phyloP scores from a whole-genome alignment of 306 rosid genomes.

The Mimosa pudica region DNA sequence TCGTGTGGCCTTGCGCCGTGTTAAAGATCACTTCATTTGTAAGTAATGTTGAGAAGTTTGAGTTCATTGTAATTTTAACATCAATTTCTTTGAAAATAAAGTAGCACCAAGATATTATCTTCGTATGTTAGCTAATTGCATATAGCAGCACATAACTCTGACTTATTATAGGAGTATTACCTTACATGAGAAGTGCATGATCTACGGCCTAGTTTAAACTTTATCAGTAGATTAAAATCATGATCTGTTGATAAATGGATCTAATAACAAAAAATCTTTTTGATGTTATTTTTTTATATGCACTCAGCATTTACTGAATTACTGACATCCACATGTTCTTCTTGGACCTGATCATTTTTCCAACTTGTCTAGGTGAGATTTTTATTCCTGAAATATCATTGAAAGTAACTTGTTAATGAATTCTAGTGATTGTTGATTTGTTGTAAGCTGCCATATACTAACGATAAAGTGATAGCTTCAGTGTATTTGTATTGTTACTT shows the following conservation, averaged over 20 bases:
- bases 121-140: neutral
- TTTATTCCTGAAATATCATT: neutral
- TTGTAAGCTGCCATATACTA: neutral
- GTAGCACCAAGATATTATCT: neutral
- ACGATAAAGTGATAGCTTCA: neutral
- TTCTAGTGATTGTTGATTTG: neutral
- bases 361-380: neutral
- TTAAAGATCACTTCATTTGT: constrained; percentile 92
- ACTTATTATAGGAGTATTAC: neutral
- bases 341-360: neutral
- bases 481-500: neutral
- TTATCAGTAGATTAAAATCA: constrained; percentile 25
- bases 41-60: constrained; percentile 46
- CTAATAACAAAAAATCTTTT: neutral
- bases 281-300: neutral
- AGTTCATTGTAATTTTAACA: constrained; percentile 19
- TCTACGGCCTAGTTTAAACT: neutral
- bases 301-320: neutral
- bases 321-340: neutral
- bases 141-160: neutral
- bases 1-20: constrained; percentile 73
- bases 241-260: constrained; percentile 7
- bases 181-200: neutral
- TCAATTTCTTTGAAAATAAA: constrained; percentile 5
- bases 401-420: neutral